Conservation (phyloP, 768 basidiomycete genomes). For the Harrya chromipes region DNA sequence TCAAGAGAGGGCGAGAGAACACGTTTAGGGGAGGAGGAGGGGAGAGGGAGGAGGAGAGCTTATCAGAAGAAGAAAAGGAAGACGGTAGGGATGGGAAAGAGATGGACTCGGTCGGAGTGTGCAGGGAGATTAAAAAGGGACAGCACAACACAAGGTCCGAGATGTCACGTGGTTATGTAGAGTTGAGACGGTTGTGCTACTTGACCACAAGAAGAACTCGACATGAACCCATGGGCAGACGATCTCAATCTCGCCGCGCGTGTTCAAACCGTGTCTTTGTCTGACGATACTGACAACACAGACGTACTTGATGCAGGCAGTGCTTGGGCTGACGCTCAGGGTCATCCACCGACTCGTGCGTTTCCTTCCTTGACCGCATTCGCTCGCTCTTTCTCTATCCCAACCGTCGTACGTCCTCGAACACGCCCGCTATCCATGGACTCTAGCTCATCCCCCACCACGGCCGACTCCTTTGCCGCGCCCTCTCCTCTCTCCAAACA, state of each 20-base stretch:
- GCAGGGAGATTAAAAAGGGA: conserved; percentile 14
- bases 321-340: no score
- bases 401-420: conserved; percentile 5
- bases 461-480: conserved; percentile 11
- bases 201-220: no score
- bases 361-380: conserved; percentile 48
- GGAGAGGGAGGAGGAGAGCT: not conserved
- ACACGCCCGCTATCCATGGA: no score
- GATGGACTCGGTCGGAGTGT: conserved; percentile 8
- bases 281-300: no score
- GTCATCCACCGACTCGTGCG: no score
- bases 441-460: conserved; percentile 39
- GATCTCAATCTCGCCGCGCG: conserved; percentile 3
- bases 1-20: conserved; percentile 16
- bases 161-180: no score
- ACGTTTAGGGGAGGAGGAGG: not conserved
- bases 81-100: no score
- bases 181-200: no score
- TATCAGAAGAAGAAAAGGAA: conserved; percentile 2
- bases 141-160: not conserved
- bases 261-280: conserved; percentile 12
- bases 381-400: conserved; percentile 62
- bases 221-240: no score
- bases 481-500: conserved; percentile 45
- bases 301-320: no score